These are phyloP conservation scores for Aspergillus calidoustus DNA, from an alignment of 2,329 filamentous ascomycete species.

Conservation along the genomic window DNA sequence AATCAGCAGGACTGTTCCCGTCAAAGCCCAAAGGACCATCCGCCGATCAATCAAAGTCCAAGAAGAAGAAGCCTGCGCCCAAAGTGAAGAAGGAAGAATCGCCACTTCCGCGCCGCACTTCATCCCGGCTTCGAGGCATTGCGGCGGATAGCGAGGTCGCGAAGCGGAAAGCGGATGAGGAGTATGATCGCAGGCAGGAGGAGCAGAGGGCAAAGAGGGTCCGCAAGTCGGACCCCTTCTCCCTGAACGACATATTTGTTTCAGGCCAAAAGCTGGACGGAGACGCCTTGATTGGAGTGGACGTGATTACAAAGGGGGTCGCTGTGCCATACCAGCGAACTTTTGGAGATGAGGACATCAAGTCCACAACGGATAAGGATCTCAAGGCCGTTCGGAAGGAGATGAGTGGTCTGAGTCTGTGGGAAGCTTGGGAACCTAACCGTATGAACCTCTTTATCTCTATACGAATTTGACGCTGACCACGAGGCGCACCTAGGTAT, in stretches of 20 bases:
- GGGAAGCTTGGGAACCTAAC: conserved; percentile 81
- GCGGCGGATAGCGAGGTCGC: conserved; percentile 69
- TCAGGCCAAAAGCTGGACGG: conserved; percentile 75
- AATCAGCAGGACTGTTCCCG: conserved; percentile 69
- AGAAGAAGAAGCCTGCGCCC: conserved; percentile 49
- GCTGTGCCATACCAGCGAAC: conserved; percentile 83
- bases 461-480: conserved; percentile 1
- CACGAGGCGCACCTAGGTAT: conserved; percentile 62
- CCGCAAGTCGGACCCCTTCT: conserved; percentile 69
- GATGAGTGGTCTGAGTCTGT: conserved; percentile 78
- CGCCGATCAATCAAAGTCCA: conserved; percentile 54
- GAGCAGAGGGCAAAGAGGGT: conserved; percentile 65
- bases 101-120: conserved; percentile 61
- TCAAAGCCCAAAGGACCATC: conserved; percentile 56
- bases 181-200: conserved; percentile 61
- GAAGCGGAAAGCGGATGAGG: conserved; percentile 70
- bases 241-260: conserved; percentile 76
- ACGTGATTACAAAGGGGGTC: conserved; percentile 64
- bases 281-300: conserved; percentile 65
- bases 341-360: conserved; percentile 82
- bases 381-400: conserved; percentile 73
- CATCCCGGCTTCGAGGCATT: conserved; percentile 65
- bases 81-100: conserved; percentile 68
- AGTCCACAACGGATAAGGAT: conserved; percentile 76
- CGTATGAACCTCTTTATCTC: conserved; percentile 52